Base-by-base conservation (phyloP, 129 eudicot species). In the Centaurea solstitialis region DNA sequence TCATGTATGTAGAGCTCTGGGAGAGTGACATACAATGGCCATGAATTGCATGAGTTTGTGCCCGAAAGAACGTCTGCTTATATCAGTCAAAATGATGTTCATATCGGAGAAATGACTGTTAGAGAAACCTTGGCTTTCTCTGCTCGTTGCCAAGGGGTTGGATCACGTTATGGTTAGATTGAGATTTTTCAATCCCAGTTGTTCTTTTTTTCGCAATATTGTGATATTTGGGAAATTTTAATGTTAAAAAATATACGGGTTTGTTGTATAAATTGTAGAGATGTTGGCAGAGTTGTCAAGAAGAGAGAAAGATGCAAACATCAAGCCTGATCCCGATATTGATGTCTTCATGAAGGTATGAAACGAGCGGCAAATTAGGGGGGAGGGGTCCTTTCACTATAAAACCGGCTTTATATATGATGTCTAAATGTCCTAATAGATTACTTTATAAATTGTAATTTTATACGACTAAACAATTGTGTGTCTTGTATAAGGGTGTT, bases 41-140 rank as follows among this genome's bases (percentile, higher is more conserved):
- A 91, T 77, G 82, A 69, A 3, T 84, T 91, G 87, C 70, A 87
- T 8, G 97, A 93, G 79, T 93, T 93, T 79, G 97, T 93, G 18
- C 94, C 98, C 7, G 91, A 89, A 76, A 93, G 92, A 85, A 93
- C 98, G 6, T 93, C 98, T 75, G 97, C 97, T 17, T 93, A 93
- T 84, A 89, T 93, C 30, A 88, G 98, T 79, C 98, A 93, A 84
- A 65, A 91, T 50, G 98, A 93, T 91, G 84, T 88, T n/a, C 98
- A 93, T 76, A 90, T 91, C 1, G 97, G 97, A 83, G 98, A 93
- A 79, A 87, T 93, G 97, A 93, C 98, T 20, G 98, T 93, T 6
- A 91, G 98, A 88, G 98, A 93, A 87, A 93, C 97, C 43, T 81
- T 91, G 73, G 98, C 87, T 40, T 93, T 87, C 81, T 89, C 97